phyloP scores from a whole-genome alignment of 805 yeast species.

The Candida schatavii region DNA sequence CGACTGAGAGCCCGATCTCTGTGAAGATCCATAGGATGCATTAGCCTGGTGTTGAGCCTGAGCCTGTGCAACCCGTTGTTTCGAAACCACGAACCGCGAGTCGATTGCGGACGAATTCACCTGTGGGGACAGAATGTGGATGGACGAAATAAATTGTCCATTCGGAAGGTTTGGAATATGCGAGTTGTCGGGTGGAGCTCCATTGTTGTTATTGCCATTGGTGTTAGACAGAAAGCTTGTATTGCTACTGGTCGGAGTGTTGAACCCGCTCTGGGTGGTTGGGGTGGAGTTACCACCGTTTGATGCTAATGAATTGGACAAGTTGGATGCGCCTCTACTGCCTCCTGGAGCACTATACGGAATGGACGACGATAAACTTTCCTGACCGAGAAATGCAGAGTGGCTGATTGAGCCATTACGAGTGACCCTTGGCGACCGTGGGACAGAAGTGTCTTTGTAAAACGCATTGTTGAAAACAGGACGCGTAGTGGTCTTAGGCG shows the following conservation, averaged over 20 bases:
- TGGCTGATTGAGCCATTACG: slow-evolving; percentile 40
- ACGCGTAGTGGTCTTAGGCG: slow-evolving; percentile 6
- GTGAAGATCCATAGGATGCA: slow-evolving; percentile 34
- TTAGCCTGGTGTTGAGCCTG: slow-evolving; percentile 37
- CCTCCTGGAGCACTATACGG: slow-evolving; percentile 77
- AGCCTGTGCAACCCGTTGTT: slow-evolving; percentile 63
- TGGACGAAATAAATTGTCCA: slow-evolving; percentile 59
- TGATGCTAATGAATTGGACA: neutral
- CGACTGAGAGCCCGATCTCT: slow-evolving; percentile 42
- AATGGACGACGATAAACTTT: slow-evolving; percentile 54
- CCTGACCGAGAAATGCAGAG: slow-evolving; percentile 36
- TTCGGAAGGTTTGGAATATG: slow-evolving; percentile 52
- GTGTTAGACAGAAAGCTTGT: slow-evolving; percentile 24
- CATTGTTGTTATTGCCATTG: slow-evolving; percentile 6
- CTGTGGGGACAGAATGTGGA: slow-evolving; percentile 68
- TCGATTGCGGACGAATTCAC: slow-evolving; percentile 64
- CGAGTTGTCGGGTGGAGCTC: slow-evolving; percentile 9
- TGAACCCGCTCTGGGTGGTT: slow-evolving; percentile 2
- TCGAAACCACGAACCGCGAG: slow-evolving; percentile 79
- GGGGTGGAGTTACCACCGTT: slow-evolving; percentile 2
- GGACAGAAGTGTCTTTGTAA: slow-evolving; percentile 9
- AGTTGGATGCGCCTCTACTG: slow-evolving; percentile 15
- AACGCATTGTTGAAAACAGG: slow-evolving; percentile 11
- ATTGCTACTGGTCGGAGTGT: slow-evolving; percentile 36
- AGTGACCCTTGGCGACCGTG: slow-evolving; percentile 34